Percentiles rank a stretch among this genome's conserved stretches.
Evolutionary conservation across 2,329 filamentous ascomycete genomes (phyloP).

Genomic region (Paracoccidioides brasiliensis): DNA sequence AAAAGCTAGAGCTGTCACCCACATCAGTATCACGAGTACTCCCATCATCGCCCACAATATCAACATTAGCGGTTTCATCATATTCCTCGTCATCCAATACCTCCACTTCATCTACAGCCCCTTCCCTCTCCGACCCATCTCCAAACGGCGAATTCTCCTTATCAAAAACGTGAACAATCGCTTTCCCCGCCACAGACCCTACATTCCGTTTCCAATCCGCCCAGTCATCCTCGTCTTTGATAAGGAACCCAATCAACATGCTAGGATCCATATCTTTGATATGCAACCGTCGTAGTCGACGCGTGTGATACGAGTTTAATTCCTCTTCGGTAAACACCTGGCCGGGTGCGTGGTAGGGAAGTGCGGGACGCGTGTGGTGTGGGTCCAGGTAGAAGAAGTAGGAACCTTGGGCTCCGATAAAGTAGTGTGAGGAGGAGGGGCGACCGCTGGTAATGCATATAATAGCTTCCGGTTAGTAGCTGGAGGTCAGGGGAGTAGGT

Average conservation of each 20-base stretch:
- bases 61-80: background rate
- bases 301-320: conserved; percentile 72
- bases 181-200: conserved; percentile 57
- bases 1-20: background rate
- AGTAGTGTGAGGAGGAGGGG: conserved; percentile 77
- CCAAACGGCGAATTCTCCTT: conserved; percentile 43
- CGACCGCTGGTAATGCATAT: conserved; percentile 50
- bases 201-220: conserved; percentile 65
- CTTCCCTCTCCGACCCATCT: conserved; percentile 45
- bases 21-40: background rate
- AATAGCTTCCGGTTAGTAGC: background rate
- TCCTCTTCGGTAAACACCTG: conserved; percentile 51
- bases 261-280: conserved; percentile 93
- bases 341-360: conserved; percentile 46
- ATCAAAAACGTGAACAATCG: conserved; percentile 73
- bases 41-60: conserved; percentile 9
- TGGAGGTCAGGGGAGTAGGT: background rate
- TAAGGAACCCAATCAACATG: conserved; percentile 91
- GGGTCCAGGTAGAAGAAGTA: conserved; percentile 92
- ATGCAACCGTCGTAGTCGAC: conserved; percentile 67
- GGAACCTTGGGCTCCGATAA: conserved; percentile 58
- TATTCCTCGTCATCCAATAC: conserved; percentile 60
- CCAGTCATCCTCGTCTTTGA: conserved; percentile 74
- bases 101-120: conserved; percentile 81
- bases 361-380: conserved; percentile 65